Conservation (phyloP, 2,329 filamentous ascomycete genomes). For the Hypomyces rosellus region DNA sequence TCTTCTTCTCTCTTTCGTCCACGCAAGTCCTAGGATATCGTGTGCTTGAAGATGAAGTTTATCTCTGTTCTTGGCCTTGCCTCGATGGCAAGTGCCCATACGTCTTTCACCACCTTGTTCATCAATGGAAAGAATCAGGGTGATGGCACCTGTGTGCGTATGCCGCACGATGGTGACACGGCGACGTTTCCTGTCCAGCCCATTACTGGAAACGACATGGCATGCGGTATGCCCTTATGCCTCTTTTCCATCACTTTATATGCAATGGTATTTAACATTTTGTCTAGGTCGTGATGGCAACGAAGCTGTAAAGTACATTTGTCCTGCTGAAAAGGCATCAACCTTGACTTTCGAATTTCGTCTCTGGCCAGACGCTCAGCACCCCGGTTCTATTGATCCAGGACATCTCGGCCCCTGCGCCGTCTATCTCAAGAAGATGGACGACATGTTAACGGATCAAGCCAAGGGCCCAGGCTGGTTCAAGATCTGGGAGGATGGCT, state of each 20-base stretch:
- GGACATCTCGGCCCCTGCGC: slow-evolving; percentile 64
- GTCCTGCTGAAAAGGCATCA: slow-evolving; percentile 44
- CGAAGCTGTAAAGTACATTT: slow-evolving; percentile 41
- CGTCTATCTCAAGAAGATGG: slow-evolving; percentile 66
- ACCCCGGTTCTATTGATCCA: slow-evolving; percentile 50
- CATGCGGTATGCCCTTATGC: slow-evolving; percentile 51
- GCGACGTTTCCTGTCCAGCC: slow-evolving; percentile 53
- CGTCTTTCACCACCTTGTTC: slow-evolving; percentile 57
- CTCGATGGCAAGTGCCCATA: slow-evolving; percentile 46
- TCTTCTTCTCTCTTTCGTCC: slow-evolving; percentile 7
- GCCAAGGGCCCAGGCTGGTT: slow-evolving; percentile 66
- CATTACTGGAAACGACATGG: slow-evolving; percentile 56
- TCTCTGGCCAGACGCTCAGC: slow-evolving; percentile 48
- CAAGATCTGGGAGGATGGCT: slow-evolving; percentile 68
- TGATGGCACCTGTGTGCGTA: slow-evolving; percentile 65
- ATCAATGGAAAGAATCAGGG: slow-evolving; percentile 59
- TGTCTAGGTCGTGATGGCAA: slow-evolving; percentile 37
- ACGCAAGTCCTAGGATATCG: too few relatives aligned
- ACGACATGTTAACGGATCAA: slow-evolving; percentile 44
- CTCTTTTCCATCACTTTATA: background rate
- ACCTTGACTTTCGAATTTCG: slow-evolving; percentile 63
- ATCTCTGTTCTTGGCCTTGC: slow-evolving; percentile 30
- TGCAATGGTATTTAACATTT: background rate
- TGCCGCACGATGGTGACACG: slow-evolving; percentile 47
- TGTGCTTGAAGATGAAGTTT: slow-evolving; percentile 30